Evolutionary conservation across 257 asterid species (phyloP).

Genomic region (Solanum etuberosum): DNA sequence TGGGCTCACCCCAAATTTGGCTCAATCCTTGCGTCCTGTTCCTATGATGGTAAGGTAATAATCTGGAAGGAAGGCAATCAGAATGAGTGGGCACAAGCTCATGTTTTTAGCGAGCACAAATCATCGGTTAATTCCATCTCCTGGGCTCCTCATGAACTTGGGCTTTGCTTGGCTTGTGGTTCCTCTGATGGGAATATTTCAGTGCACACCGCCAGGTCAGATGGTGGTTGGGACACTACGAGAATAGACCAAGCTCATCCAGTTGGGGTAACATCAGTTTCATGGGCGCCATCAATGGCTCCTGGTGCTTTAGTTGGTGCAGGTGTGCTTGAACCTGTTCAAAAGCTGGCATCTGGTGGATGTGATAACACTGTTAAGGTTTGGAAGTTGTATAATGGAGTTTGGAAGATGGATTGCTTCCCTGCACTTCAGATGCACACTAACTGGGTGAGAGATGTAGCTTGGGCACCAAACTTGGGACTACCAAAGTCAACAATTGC

Average conservation of each 20-base stretch:
- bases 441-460: slow-evolving; percentile 94
- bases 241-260: slow-evolving; percentile 93
- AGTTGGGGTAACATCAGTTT: slow-evolving; percentile 86
- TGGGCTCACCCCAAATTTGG: slow-evolving; percentile 99
- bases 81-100: slow-evolving; percentile 70
- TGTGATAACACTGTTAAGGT: slow-evolving; percentile 87
- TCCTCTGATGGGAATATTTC: slow-evolving; percentile 84
- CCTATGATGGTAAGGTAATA: slow-evolving; percentile 78
- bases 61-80: slow-evolving; percentile 87
- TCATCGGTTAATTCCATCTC: slow-evolving; percentile 84
- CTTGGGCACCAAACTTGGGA: slow-evolving; percentile 96
- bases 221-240: slow-evolving; percentile 78
- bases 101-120: slow-evolving; percentile 62
- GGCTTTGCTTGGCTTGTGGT: slow-evolving; percentile 87
- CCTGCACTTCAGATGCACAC: slow-evolving; percentile 78
- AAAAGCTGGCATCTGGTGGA: slow-evolving; percentile 91
- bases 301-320: slow-evolving; percentile 77
- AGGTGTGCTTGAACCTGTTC: slow-evolving; percentile 50
- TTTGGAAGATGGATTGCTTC: slow-evolving; percentile 91
- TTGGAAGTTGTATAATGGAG: slow-evolving; percentile 66
- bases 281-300: slow-evolving; percentile 90
- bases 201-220: slow-evolving; percentile 54
- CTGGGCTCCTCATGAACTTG: slow-evolving; percentile 92
- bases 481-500: slow-evolving; percentile 94
- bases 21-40: slow-evolving; percentile 74